Percentiles rank a stretch among this genome's conserved stretches.
Evolutionary conservation across 1,139 yeast species (phyloP).

Genomic region (Entelexis paramagnoliae): DNA sequence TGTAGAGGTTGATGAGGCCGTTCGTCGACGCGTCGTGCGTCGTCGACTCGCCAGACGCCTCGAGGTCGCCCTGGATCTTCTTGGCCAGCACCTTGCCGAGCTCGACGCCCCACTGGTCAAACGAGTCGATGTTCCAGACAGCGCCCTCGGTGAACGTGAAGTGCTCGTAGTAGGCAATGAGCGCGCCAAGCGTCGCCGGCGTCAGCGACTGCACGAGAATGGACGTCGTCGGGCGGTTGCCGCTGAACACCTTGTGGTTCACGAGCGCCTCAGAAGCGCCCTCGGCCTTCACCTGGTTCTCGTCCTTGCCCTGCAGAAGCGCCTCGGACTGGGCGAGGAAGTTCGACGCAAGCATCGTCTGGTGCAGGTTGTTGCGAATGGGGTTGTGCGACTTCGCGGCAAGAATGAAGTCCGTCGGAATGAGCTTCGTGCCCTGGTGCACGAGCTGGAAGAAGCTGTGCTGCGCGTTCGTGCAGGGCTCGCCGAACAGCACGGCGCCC

Average conservation of each 20-base stretch:
- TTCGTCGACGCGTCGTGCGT: slow-evolving; percentile 86
- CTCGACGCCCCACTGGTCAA: slow-evolving; percentile 99
- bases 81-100: slow-evolving; percentile 96
- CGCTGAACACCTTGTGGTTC: slow-evolving; percentile 92
- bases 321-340: slow-evolving; percentile 98
- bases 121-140: slow-evolving; percentile 96
- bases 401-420: slow-evolving; percentile 90
- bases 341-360: slow-evolving; percentile 94
- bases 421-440: slow-evolving; percentile 96
- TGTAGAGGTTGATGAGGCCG: slow-evolving; percentile 87
- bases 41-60: slow-evolving; percentile 45
- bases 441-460: slow-evolving; percentile 99
- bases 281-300: slow-evolving; percentile 73
- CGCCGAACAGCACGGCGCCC: slow-evolving; percentile 92
- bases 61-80: slow-evolving; percentile 83
- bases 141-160: slow-evolving; percentile 97
- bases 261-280: slow-evolving; percentile 75
- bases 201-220: slow-evolving; percentile 91
- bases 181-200: slow-evolving; percentile 89
- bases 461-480: slow-evolving; percentile 98
- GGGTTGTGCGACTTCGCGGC: slow-evolving; percentile 99
- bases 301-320: slow-evolving; percentile 88
- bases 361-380: slow-evolving; percentile 85
- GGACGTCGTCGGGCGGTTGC: slow-evolving; percentile 98
- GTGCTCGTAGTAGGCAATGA: slow-evolving; percentile 96